phyloP scores from a whole-genome alignment of 116 monocot species.

The Phalaenopsis hybrid region DNA sequence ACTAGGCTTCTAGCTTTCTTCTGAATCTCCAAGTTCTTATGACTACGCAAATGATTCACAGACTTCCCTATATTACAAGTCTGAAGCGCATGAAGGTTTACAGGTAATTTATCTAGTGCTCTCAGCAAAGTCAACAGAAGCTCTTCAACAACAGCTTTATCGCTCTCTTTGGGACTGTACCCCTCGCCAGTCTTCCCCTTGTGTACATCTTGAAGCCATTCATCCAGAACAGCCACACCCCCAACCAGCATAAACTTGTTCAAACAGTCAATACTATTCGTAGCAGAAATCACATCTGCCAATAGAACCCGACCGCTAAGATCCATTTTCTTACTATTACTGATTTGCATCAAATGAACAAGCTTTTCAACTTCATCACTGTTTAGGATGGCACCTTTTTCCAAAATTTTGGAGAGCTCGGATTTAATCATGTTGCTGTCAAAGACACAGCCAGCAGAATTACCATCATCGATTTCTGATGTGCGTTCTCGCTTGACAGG shows the following conservation, averaged over 20 bases:
- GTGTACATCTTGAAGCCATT: slow-evolving; percentile 71
- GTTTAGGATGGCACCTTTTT: slow-evolving; percentile 49
- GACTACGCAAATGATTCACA: slow-evolving; percentile 48
- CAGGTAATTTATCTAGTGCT: slow-evolving; percentile 67
- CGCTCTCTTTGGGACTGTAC: slow-evolving; percentile 62
- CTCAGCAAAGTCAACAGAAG: slow-evolving; percentile 55
- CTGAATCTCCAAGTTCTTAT: slow-evolving; percentile 70
- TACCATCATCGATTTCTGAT: slow-evolving; percentile 32
- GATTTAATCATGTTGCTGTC: slow-evolving; percentile 38
- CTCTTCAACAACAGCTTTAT: slow-evolving; percentile 45
- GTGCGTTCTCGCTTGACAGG: slow-evolving; percentile 43
- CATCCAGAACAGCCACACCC: slow-evolving; percentile 57
- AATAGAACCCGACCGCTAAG: slow-evolving; percentile 42
- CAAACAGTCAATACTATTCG: slow-evolving; percentile 55
- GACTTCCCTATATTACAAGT: slow-evolving; percentile 61
- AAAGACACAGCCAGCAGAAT: slow-evolving; percentile 19
- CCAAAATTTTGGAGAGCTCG: slow-evolving; percentile 62
- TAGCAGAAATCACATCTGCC: slow-evolving; percentile 59
- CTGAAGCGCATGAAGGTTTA: slow-evolving; percentile 61
- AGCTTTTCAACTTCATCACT: slow-evolving; percentile 60
- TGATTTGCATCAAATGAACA: slow-evolving; percentile 50
- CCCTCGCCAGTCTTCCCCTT: slow-evolving; percentile 54
- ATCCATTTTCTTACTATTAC: slow-evolving; percentile 54
- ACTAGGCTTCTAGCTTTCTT: slow-evolving; percentile 66
- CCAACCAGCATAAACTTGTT: slow-evolving; percentile 55